Evolutionary conservation across 2,329 filamentous ascomycete genomes (phyloP).

Genomic region (Cladosporium sp.): DNA sequence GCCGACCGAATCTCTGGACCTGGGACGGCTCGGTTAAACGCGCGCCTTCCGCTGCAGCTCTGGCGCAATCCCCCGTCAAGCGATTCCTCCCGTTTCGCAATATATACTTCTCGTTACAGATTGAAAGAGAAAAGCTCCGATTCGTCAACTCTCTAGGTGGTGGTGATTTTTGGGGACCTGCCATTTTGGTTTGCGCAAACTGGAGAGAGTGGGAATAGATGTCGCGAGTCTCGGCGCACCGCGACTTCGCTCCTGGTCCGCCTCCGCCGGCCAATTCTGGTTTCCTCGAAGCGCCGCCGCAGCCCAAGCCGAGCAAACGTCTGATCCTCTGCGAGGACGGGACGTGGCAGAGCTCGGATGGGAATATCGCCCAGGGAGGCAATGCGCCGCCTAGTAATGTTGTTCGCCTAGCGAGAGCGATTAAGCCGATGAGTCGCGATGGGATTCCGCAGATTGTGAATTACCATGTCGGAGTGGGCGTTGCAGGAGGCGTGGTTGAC

Average conservation of each 20-base stretch:
- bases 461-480: slow-evolving; percentile 48
- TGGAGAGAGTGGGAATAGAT: slow-evolving; percentile 1
- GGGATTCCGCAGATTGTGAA: slow-evolving; percentile 49
- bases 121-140: too few species aligned
- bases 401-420: slow-evolving; percentile 46
- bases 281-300: slow-evolving; percentile 9
- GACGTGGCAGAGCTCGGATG: slow-evolving; percentile 46
- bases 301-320: slow-evolving; percentile 16
- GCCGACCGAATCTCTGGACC: slow-evolving; percentile 1
- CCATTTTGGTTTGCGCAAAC: too few species aligned
- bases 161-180: too few species aligned
- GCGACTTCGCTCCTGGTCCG: background rate
- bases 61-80: background rate
- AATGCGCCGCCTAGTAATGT: slow-evolving; percentile 47
- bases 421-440: slow-evolving; percentile 44
- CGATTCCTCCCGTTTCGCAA: background rate
- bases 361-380: slow-evolving; percentile 41
- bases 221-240: slow-evolving; percentile 5
- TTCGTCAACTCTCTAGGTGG: too few species aligned
- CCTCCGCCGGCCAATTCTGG: slow-evolving; percentile 3
- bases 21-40: slow-evolving; percentile 4
- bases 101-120: too few species aligned
- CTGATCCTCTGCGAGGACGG: slow-evolving; percentile 24
- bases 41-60: slow-evolving; percentile 4
- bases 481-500: slow-evolving; percentile 40